Evolutionary conservation across 345 rosid species (phyloP), one percentile per base, ranked within the genome.

Genomic region (Salix exigua): DNA sequence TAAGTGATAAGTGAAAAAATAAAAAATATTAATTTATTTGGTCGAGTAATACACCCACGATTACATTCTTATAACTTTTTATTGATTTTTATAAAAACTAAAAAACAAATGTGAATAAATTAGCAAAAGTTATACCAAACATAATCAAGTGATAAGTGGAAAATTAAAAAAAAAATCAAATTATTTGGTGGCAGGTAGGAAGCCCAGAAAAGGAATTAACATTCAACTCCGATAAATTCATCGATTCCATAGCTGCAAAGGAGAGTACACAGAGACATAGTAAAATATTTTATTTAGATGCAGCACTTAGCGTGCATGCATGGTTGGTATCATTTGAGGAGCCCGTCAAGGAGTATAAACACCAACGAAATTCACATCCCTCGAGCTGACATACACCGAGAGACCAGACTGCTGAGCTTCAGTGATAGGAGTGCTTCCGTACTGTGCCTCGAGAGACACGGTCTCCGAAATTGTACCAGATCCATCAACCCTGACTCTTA

Each of bases 361-460:
- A 12, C 72, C 81, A 12, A 80, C 12, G 21, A 73, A 77, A 40
- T 25, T 58, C 17, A 21, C 68, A 16, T 7, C 37, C 68, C 48
- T 9, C 31, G 83, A 83, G 14, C 31, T 70, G 17, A 74, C 51
- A 38, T 77, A 80, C 0, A 55, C 53, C 0, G 26, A 8, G 12
- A 3, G 26, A 23, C 31, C 42, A 48, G 12, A 66, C 35, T 46
- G 37, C 10, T 80, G 79, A 60, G 74, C 79, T 68, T 80, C 77
- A 38, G 74, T 26, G 31, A 83, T 55, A 3, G 19, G 37, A 4
- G 66, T 64, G 7, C 26, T 58, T 25, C 75, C 51, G 30, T 80
- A 74, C 48, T 69, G 75, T 48, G 19, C 53, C 66, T 63, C 66
- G 12, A 73, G 72, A 19, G 70, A 53, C 7, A 66, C 19, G 1